Evolutionary conservation across 2,329 filamentous ascomycete species (phyloP).

Genomic region (Claviceps sp.): DNA sequence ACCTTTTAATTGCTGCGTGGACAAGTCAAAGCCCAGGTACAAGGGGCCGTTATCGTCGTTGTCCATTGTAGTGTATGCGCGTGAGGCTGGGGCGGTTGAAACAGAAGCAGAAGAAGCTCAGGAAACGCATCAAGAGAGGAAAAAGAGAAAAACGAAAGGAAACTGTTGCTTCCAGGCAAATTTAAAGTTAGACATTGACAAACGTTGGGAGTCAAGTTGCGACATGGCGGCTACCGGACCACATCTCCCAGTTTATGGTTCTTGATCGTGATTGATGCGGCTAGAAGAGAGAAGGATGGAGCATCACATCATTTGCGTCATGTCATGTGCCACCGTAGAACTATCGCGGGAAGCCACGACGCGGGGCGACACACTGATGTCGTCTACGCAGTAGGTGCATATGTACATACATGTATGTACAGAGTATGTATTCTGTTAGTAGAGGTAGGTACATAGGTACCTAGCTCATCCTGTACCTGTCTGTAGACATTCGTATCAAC

Average conservation of each 20-base stretch:
- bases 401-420: too few relatives aligned
- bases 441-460: too few relatives aligned
- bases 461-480: too few relatives aligned
- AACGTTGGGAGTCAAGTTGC: not conserved
- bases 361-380: too few relatives aligned
- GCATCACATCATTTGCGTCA: too few relatives aligned
- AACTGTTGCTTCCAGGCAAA: not conserved
- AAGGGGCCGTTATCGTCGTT: constrained; percentile 36
- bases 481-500: too few relatives aligned
- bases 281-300: not conserved
- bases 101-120: not conserved
- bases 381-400: too few relatives aligned
- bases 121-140: not conserved
- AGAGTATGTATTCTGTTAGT: too few relatives aligned
- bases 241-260: not conserved
- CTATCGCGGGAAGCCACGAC: too few relatives aligned
- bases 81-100: not conserved
- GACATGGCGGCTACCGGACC: not conserved
- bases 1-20: constrained; percentile 94
- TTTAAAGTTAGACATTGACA: not conserved
- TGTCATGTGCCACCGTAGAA: too few relatives aligned
- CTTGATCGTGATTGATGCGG: constrained; percentile 1
- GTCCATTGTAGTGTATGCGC: not conserved
- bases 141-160: not conserved
- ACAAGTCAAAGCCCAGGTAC: constrained; percentile 90